Base-by-base conservation (phyloP, 1,284 basidiomycete species). In the Cryptococcus sp. region DNA sequence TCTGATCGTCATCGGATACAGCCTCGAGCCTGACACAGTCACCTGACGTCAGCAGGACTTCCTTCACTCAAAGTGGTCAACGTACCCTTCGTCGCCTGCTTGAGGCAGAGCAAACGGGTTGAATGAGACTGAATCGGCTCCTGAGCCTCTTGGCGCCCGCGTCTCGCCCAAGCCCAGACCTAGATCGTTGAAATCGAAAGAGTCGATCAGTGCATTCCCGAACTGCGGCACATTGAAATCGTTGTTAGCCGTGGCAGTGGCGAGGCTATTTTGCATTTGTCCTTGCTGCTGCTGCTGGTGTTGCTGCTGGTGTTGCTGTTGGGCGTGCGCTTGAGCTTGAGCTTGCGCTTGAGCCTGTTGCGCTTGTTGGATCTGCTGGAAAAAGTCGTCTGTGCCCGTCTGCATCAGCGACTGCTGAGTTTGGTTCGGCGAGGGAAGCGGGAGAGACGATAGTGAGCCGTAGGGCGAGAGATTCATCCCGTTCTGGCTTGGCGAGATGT, bases 51-150 rank as follows among this genome's bases (percentile, higher is more conserved):
- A 23, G 44, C 16, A 54, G 3, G 4, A 31, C 10, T 10, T 31
- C 10, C 27, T 5, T 31, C 27, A 31, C 27, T 31, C 4, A 10
- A 5, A 31, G 27, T 5, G 4, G 10, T 31, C 5, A 2, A 69
- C 75, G 71, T 61, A 76, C 72, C 68, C 73, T 53, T 74, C 76
- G 31, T 35, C 31, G 45, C 71, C 69, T 20, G 75, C 74, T 55
- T 79, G 78, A 19, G 72, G 67, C 44, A 79, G 62, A 10, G 77
- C 76, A 56, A 79, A 79, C 10, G 78, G 78, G 60, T 79, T 79
- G 67, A 79, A 79, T 8, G 31, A 13, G 31, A 35, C 8, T 59
- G 53, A 35, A 51, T 63, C 48, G 64, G 68, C 56, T 1, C 50
- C 54, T 10, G 58, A 54, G 38, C 50, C 63, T 20, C 56, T 50